These are phyloP conservation scores for Leptosphaerulina australis DNA, from an alignment of 2,329 filamentous ascomycete genomes.

Conservation along the genomic window DNA sequence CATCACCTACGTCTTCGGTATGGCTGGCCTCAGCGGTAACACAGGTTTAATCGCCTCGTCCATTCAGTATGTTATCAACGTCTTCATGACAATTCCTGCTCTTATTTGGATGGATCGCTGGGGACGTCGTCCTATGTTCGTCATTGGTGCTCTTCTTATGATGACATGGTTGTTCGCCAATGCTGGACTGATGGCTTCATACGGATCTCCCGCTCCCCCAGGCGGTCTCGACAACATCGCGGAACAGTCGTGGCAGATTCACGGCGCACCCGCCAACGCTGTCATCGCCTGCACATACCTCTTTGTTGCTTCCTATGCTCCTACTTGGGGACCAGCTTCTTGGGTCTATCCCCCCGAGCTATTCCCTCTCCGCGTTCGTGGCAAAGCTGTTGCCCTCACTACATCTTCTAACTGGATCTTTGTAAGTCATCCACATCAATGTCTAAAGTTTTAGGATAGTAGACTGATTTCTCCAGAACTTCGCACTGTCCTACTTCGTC, in stretches of 20 bases:
- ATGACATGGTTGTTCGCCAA: slow-evolving; percentile 66
- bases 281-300: slow-evolving; percentile 75
- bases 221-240: slow-evolving; percentile 50
- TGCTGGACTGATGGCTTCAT: slow-evolving; percentile 65
- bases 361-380: slow-evolving; percentile 66
- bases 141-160: slow-evolving; percentile 72
- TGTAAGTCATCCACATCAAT: slow-evolving; percentile 10
- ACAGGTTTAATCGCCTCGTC: slow-evolving; percentile 68
- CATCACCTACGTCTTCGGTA: slow-evolving; percentile 68
- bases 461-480: slow-evolving; percentile 56
- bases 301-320: slow-evolving; percentile 72
- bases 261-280: slow-evolving; percentile 49
- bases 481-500: slow-evolving; percentile 61
- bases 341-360: slow-evolving; percentile 67
- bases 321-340: slow-evolving; percentile 66
- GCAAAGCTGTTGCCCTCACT: slow-evolving; percentile 66
- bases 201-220: slow-evolving; percentile 55
- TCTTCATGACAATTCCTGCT: slow-evolving; percentile 77
- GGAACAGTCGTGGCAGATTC: slow-evolving; percentile 52
- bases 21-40: slow-evolving; percentile 69
- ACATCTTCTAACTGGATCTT: slow-evolving; percentile 67
- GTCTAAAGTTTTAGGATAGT: background rate
- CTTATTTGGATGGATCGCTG: slow-evolving; percentile 76
- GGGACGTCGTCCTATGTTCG: slow-evolving; percentile 72
- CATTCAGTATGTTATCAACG: slow-evolving; percentile 80